phyloP scores from a whole-genome alignment of 495 filamentous ascomycete genomes.

The Pyrenopolyporus hunteri region DNA sequence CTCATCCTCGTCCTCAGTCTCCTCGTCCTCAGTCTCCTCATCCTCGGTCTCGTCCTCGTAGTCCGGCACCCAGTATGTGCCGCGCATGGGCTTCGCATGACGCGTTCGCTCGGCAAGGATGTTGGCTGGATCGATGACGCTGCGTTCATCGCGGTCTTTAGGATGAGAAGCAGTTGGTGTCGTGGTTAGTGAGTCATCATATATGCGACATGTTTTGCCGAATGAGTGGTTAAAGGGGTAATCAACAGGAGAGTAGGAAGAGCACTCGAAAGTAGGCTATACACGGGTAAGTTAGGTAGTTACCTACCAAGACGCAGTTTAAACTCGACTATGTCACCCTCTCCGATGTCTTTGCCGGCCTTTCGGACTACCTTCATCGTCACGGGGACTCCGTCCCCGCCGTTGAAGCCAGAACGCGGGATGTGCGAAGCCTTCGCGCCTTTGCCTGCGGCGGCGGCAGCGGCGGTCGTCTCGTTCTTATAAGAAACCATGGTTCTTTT shows the following conservation, averaged over 20 bases:
- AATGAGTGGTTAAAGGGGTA: neutral
- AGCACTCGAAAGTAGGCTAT: too few species aligned
- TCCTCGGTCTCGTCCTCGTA: slow-evolving; percentile 39
- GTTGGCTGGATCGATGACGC: slow-evolving; percentile 47
- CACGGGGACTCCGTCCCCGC: slow-evolving; percentile 55
- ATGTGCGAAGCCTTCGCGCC: slow-evolving; percentile 44
- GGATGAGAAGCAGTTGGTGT: too few species aligned
- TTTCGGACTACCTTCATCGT: slow-evolving; percentile 36
- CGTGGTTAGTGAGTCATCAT: neutral
- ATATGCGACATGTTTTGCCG: neutral
- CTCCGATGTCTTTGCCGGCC: neutral
- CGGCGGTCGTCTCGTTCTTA: slow-evolving; percentile 21
- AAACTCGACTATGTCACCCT: neutral
- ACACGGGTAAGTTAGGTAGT: neutral
- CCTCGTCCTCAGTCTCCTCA: neutral
- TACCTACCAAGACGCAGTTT: neutral
- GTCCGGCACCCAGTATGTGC: slow-evolving; percentile 41
- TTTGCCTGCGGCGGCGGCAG: slow-evolving; percentile 12
- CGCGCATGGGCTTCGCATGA: slow-evolving; percentile 36
- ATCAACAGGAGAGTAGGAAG: too few species aligned
- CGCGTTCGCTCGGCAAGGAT: slow-evolving; percentile 44
- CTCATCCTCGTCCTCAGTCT: neutral
- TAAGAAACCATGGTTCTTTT: neutral
- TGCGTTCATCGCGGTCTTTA: slow-evolving; percentile 44
- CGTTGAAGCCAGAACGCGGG: slow-evolving; percentile 36